A percentile compares a stretch with the other conserved stretches of the same genome.
Evolutionary conservation across 345 rosid genomes (phyloP).

Genomic region (Moricandia arvensis): DNA sequence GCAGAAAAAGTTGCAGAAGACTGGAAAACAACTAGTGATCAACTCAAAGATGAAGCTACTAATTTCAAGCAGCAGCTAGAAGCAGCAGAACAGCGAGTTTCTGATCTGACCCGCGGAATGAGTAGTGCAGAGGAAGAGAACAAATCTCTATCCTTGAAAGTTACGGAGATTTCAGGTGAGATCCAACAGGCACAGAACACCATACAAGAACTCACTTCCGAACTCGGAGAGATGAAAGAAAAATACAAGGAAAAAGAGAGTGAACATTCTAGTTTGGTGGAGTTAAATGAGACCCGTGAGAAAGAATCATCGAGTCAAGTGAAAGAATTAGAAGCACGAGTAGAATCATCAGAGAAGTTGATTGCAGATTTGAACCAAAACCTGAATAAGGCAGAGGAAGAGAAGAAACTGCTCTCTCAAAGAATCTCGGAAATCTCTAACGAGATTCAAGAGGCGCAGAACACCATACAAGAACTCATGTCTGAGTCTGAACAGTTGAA

Average conservation of each 20-base stretch:
- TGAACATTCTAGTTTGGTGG: slow-evolving; percentile 47
- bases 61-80: slow-evolving; percentile 50
- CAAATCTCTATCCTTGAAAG: slow-evolving; percentile 50
- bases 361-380: slow-evolving; percentile 46
- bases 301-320: slow-evolving; percentile 47
- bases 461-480: slow-evolving; percentile 40
- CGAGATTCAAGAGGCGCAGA: slow-evolving; percentile 54
- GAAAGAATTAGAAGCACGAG: slow-evolving; percentile 30
- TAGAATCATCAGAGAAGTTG: slow-evolving; percentile 58
- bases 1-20: slow-evolving; percentile 47
- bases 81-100: slow-evolving; percentile 53
- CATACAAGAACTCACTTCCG: slow-evolving; percentile 42
- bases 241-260: slow-evolving; percentile 62
- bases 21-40: slow-evolving; percentile 40
- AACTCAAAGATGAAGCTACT: slow-evolving; percentile 47
- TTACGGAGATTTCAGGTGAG: slow-evolving; percentile 53
- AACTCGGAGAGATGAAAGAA: slow-evolving; percentile 49
- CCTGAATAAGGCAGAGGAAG: slow-evolving; percentile 47
- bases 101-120: slow-evolving; percentile 44
- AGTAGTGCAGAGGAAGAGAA: slow-evolving; percentile 51
- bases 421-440: slow-evolving; percentile 48
- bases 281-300: slow-evolving; percentile 49
- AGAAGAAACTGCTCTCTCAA: slow-evolving; percentile 49
- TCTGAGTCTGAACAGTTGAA: slow-evolving; percentile 47
- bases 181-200: slow-evolving; percentile 47